These are phyloP conservation scores for Rhizoclosmatium globosum DNA, from an alignment of 192 early-diverging fungal genomes.

Conservation along the genomic window DNA sequence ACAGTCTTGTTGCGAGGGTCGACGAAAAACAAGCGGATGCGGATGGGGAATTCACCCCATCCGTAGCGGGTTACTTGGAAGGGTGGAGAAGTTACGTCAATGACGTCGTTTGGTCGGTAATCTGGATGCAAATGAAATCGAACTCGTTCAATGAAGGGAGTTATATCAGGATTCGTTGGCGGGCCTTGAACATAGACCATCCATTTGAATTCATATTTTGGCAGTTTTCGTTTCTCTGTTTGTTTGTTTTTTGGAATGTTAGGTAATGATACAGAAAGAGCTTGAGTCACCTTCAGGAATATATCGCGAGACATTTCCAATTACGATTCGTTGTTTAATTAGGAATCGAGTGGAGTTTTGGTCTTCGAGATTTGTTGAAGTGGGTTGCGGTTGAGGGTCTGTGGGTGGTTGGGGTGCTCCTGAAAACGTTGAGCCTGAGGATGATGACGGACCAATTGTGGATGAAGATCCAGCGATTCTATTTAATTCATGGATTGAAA, in stretches of 20 bases:
- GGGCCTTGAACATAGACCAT: conserved; percentile 86
- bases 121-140: conserved; percentile 90
- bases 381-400: conserved; percentile 76
- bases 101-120: conserved; percentile 88
- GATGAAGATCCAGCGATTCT: too few species aligned
- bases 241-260: conserved; percentile 19
- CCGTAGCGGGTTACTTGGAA: conserved; percentile 90
- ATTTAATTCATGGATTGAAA: too few species aligned
- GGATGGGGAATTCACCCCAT: conserved; percentile 94
- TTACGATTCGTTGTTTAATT: conserved; percentile 45
- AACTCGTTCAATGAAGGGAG: conserved; percentile 78
- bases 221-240: conserved; percentile 51
- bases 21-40: conserved; percentile 81
- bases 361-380: conserved; percentile 61
- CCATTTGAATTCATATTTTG: conserved; percentile 71
- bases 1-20: conserved; percentile 85
- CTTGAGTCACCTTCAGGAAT: conserved; percentile 23
- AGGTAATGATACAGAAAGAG: background rate
- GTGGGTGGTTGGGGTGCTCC: conserved; percentile 17
- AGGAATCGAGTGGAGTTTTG: conserved; percentile 67
- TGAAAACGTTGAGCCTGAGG: conserved; percentile 1
- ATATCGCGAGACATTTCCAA: conserved; percentile 51
- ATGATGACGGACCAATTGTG: background rate
- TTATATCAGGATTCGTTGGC: conserved; percentile 42
- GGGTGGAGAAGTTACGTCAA: conserved; percentile 78